Percentiles rank a stretch among this genome's conserved stretches.
Evolutionary conservation across 129 eudicot genomes (phyloP).

Genomic region (Tagetes patula): DNA sequence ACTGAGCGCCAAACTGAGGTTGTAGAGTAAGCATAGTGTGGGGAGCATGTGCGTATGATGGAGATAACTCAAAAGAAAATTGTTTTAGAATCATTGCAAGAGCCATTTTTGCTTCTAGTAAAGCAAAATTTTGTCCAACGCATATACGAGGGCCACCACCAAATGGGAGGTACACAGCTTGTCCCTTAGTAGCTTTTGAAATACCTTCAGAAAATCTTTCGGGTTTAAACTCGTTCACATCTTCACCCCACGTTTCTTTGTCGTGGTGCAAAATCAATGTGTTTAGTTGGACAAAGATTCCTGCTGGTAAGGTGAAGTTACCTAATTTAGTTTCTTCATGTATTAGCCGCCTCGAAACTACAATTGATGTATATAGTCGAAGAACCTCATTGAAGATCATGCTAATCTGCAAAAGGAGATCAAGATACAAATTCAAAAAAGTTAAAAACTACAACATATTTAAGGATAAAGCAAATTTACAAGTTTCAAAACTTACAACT

Average conservation of each 20-base stretch:
- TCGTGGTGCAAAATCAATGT: slow-evolving; percentile 26
- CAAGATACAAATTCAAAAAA: not conserved
- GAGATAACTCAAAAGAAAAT: slow-evolving; percentile 46
- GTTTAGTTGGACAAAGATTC: slow-evolving; percentile 21
- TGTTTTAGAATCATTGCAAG: slow-evolving; percentile 42
- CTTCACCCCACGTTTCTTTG: slow-evolving; percentile 34
- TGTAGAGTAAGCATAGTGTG: slow-evolving; percentile 28
- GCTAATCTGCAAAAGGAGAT: slow-evolving; percentile 16
- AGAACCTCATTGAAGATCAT: slow-evolving; percentile 36
- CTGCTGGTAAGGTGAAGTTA: slow-evolving; percentile 25
- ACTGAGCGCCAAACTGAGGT: slow-evolving; percentile 54
- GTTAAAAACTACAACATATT: not conserved
- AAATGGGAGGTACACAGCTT: slow-evolving; percentile 27
- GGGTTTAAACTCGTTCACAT: slow-evolving; percentile 34
- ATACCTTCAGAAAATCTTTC: slow-evolving; percentile 38
- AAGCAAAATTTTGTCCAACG: slow-evolving; percentile 35
- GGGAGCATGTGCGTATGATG: slow-evolving; percentile 57
- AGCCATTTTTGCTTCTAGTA: slow-evolving; percentile 50
- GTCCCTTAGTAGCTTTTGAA: slow-evolving; percentile 33
- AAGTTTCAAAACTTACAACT: slow-evolving; percentile 16
- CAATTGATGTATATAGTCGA: slow-evolving; percentile 19
- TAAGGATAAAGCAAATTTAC: slow-evolving; percentile 26
- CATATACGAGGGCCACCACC: slow-evolving; percentile 44
- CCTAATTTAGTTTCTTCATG: slow-evolving; percentile 35
- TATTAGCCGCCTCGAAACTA: not conserved